These are phyloP conservation scores for Aspergillus conjunctus DNA, from an alignment of 495 filamentous ascomycete species.

Conservation along the genomic window DNA sequence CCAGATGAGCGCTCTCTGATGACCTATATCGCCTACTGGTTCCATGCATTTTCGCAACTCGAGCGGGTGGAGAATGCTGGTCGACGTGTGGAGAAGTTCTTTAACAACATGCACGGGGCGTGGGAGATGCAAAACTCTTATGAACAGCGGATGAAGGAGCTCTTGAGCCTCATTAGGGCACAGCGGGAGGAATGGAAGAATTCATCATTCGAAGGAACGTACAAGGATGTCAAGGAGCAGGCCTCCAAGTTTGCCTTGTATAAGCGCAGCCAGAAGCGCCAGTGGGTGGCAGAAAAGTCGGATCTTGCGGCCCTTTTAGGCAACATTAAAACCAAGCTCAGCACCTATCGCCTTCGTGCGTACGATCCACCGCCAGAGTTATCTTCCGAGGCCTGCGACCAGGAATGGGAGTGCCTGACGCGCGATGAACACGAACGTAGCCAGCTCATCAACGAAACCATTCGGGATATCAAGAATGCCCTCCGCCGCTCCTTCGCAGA, in stretches of 20 bases:
- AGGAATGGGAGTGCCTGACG: conserved; percentile 77
- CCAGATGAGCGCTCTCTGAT: conserved; percentile 96
- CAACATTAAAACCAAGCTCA: conserved; percentile 99
- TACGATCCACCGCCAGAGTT: conserved; percentile 87
- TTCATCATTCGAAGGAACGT: conserved; percentile 85
- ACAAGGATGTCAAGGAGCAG: conserved; percentile 90
- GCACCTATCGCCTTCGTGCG: conserved; percentile 85
- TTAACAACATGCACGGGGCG: conserved; percentile 98
- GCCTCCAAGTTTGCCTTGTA: conserved; percentile 77
- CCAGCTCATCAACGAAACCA: conserved; percentile 95
- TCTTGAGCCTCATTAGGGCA: conserved; percentile 71
- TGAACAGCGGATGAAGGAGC: conserved; percentile 81
- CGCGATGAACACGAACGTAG: conserved; percentile 81
- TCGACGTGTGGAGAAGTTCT: conserved; percentile 94
- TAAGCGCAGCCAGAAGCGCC: conserved; percentile 83
- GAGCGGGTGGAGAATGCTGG: conserved; percentile 97
- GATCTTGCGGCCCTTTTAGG: conserved; percentile 89
- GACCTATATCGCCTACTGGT: conserved; percentile 99
- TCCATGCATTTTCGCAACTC: conserved; percentile 98
- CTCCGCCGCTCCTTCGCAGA: conserved; percentile 92
- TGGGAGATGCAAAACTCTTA: conserved; percentile 99
- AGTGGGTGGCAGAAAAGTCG: conserved; percentile 97
- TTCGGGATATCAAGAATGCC: conserved; percentile 94
- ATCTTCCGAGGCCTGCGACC: conserved; percentile 75
- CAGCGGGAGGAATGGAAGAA: conserved; percentile 75